A percentile compares a stretch with the other conserved stretches of the same genome.
phyloP scores from a whole-genome alignment of 129 eudicot species.

The Kitagawia praeruptora region DNA sequence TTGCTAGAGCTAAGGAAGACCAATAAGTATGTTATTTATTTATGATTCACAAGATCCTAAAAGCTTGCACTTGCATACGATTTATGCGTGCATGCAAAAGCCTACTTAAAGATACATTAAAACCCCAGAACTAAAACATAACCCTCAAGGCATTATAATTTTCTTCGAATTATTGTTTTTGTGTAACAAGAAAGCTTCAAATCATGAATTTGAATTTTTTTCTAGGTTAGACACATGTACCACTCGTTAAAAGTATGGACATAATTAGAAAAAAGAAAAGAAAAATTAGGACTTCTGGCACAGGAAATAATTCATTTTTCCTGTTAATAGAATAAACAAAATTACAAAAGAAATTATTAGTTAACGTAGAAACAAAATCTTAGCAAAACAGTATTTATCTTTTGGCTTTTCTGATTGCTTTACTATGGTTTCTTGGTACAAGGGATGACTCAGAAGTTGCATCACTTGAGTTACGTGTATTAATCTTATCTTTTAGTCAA shows the following conservation, averaged over 20 bases:
- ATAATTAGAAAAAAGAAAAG: not conserved
- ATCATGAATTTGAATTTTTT: not conserved
- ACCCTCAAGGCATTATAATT: not conserved
- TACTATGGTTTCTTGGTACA: not conserved
- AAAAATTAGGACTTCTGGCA: not conserved
- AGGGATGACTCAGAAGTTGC: not conserved
- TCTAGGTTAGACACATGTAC: not conserved
- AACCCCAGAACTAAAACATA: not conserved
- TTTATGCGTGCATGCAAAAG: not conserved
- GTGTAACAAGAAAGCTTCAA: not conserved
- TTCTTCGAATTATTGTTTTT: not conserved
- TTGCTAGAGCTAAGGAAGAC: slow-evolving; percentile 49
- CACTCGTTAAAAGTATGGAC: not conserved
- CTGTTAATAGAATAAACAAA: not conserved
- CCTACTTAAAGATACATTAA: not conserved
- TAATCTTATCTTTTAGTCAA: not conserved
- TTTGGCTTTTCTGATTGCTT: not conserved
- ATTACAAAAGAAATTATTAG: not conserved
- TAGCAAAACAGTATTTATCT: not conserved
- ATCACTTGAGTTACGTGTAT: not conserved
- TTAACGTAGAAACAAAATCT: not conserved
- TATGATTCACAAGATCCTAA: not conserved
- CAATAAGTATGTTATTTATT: slow-evolving; percentile 46
- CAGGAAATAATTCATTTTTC: not conserved
- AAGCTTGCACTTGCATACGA: not conserved